Evolutionary conservation across 257 asterid species (phyloP), one percentile per base, ranked within the genome.

Genomic region (Solanum acaule): DNA sequence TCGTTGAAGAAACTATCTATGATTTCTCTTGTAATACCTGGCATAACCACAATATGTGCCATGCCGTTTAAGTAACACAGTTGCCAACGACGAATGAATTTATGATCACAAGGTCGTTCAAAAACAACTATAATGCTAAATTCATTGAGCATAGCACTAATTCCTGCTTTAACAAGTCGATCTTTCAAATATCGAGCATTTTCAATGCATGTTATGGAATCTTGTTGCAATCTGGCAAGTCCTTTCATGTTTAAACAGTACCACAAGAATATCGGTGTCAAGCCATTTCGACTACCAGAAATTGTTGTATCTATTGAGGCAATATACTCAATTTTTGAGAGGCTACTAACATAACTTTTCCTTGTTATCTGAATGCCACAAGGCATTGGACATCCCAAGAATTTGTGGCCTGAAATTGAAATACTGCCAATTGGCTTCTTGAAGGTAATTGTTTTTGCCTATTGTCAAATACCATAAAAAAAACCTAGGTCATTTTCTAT

Each of bases 81-180:
- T 15, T 89, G 79, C 89, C 91, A 89, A 7, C n/a, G 46, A 5
- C 56, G 52, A 86, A 86, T 68, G 31, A 86, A 81, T 25, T 89
- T 46, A 8, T 16, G 67, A 6, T 86, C 85, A 9, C 4, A 29
- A 9, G 85, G 91, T 42, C 78, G 61, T 42, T 89, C 87, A 9
- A 89, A 86, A 29, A 89, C 84, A 3, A 89, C 89, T 2, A 25
- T 79, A 34, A 81, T 86, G 40, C 91, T 89, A 16, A 82, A 44
- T 6, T 89, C 89, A 46, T 86, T 89, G 18, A 78, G 84, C 89
- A 86, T 89, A 22, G 46, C 3, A 44, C 52, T 75, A 37, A 75
- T 37, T 75, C 83, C 52, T 75, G 18, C 52, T 75, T 75, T 3
- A 22, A 37, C 1, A 59, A 76, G 59, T 13, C 33, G 33, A 1